Conservation (phyloP, 306 rosid species). For the Mucuna pruriens region DNA sequence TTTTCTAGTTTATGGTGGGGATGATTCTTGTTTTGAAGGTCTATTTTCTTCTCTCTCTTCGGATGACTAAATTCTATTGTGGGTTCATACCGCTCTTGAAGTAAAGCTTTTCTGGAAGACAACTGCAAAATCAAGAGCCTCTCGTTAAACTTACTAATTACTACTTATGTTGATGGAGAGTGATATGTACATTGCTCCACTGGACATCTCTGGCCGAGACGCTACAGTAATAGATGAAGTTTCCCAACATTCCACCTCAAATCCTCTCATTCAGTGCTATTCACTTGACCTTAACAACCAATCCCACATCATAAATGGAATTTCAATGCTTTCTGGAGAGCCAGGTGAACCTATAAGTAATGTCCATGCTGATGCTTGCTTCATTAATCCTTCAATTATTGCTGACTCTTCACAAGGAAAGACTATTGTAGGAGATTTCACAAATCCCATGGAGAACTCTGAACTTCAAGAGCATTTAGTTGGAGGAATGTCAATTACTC, state of each 20-base stretch:
- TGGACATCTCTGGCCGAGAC: slow-evolving; percentile 42
- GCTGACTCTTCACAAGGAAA: slow-evolving; percentile 46
- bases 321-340: slow-evolving; percentile 47
- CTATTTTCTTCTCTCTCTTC: not conserved
- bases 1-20: slow-evolving; percentile 14
- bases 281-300: slow-evolving; percentile 53
- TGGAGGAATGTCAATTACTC: slow-evolving; percentile 41
- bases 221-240: slow-evolving; percentile 43
- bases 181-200: slow-evolving; percentile 43
- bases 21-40: not conserved
- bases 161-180: slow-evolving; percentile 48
- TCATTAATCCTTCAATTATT: slow-evolving; percentile 31
- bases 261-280: slow-evolving; percentile 52
- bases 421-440: slow-evolving; percentile 40
- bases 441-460: slow-evolving; percentile 41
- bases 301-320: slow-evolving; percentile 42
- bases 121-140: slow-evolving; percentile 10
- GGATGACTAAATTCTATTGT: not conserved
- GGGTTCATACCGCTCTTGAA: not conserved
- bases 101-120: slow-evolving; percentile 29
- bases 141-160: not conserved
- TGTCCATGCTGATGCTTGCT: slow-evolving; percentile 35
- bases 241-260: slow-evolving; percentile 42
- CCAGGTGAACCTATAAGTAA: slow-evolving; percentile 40
- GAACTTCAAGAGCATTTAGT: slow-evolving; percentile 51